A percentile compares a stretch with the other conserved stretches of the same genome.
These are phyloP conservation scores for Chalciporus chontae DNA, from an alignment of 768 basidiomycete genomes.

Conservation along the genomic window DNA sequence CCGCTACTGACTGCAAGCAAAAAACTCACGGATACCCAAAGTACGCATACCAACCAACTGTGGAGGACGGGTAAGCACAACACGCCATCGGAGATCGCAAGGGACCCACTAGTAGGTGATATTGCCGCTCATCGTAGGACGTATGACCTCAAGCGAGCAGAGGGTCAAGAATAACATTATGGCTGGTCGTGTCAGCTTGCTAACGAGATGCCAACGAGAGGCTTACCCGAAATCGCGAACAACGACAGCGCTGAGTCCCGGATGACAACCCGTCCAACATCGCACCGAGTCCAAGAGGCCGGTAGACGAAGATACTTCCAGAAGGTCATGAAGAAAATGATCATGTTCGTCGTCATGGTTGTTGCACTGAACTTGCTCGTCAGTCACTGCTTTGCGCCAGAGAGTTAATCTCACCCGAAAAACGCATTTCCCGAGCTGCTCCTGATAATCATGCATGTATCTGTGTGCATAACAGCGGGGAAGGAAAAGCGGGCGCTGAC, in stretches of 20 bases:
- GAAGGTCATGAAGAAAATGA: conserved; percentile 18
- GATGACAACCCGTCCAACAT: conserved; percentile 7
- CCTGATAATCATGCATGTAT: conserved; percentile 14
- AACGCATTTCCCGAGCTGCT: conserved; percentile 13
- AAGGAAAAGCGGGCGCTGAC: conserved; percentile 13
- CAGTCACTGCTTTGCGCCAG: background rate
- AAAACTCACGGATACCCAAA: conserved; percentile 19
- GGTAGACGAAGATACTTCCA: conserved; percentile 18
- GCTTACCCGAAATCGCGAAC: conserved; percentile 13
- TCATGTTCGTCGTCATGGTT: conserved; percentile 13
- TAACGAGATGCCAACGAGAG: background rate
- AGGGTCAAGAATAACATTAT: conserved; percentile 20
- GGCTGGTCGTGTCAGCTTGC: conserved; percentile 5
- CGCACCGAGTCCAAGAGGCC: background rate
- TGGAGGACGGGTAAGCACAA: background rate
- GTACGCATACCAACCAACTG: conserved; percentile 18
- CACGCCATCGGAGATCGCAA: background rate
- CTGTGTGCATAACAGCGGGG: conserved; percentile 7
- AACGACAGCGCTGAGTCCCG: conserved; percentile 16
- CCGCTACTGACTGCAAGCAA: background rate
- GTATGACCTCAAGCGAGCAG: conserved; percentile 8
- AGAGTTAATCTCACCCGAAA: conserved; percentile 14
- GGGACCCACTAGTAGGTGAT: conserved; percentile 19
- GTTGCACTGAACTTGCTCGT: conserved; percentile 6
- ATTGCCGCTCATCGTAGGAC: conserved; percentile 16